phyloP scores from a whole-genome alignment of 1,139 yeast species.

The Suhomyces panamericanus region DNA sequence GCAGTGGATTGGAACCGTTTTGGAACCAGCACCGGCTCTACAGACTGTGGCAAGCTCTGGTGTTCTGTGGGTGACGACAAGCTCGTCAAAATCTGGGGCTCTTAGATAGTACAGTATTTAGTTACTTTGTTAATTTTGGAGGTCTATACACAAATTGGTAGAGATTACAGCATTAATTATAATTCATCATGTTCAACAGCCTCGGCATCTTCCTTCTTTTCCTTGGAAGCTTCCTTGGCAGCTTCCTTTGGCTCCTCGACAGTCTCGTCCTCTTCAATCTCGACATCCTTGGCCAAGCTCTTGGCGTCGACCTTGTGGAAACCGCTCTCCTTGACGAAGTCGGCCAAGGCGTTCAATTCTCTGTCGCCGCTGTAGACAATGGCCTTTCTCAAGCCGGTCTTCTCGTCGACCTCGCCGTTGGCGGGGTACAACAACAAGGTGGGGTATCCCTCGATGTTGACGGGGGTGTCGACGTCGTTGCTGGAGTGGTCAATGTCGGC shows the following conservation, averaged over 20 bases:
- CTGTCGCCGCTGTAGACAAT: conserved; percentile 69
- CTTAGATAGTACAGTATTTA: conserved; percentile 1
- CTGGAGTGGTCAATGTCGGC: conserved; percentile 89
- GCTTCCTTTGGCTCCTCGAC: conserved; percentile 10
- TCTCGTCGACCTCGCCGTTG: conserved; percentile 64
- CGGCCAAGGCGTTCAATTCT: conserved; percentile 68
- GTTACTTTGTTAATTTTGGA: conserved; percentile 2
- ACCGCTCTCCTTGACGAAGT: conserved; percentile 69
- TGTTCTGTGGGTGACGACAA: conserved; percentile 88
- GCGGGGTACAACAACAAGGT: conserved; percentile 92
- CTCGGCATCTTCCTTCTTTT: conserved; percentile 17
- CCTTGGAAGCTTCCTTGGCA: conserved; percentile 1
- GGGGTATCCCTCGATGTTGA: conserved; percentile 85
- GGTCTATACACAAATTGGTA: conserved; percentile 5
- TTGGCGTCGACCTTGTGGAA: conserved; percentile 56
- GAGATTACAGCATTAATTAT: conserved; percentile 19
- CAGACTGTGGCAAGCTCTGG: conserved; percentile 55
- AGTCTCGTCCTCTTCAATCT: conserved; percentile 22
- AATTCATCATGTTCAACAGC: conserved; percentile 46
- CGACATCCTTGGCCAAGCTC: conserved; percentile 27
- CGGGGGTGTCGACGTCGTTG: conserved; percentile 76
- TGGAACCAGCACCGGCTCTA: conserved; percentile 19
- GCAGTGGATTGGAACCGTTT: conserved; percentile 72
- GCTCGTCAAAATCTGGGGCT: conserved; percentile 64
- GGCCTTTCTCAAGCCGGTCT: conserved; percentile 59